These are phyloP conservation scores for Phylloporus rhodoxanthus DNA, from an alignment of 768 basidiomycete genomes.

Conservation along the genomic window DNA sequence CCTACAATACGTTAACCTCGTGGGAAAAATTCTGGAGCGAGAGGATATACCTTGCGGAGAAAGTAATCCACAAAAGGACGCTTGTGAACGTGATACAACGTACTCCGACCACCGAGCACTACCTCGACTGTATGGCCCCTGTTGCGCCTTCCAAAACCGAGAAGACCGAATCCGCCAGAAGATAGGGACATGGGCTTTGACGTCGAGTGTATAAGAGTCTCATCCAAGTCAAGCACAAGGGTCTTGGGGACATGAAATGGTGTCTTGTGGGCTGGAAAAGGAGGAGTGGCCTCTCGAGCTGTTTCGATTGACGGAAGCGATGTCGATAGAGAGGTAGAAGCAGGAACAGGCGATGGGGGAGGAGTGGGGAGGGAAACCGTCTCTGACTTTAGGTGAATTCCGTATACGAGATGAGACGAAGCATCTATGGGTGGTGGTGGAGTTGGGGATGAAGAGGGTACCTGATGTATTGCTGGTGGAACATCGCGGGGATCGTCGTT, in stretches of 20 bases:
- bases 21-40: neutral
- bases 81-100: conserved; percentile 97
- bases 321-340: conserved; percentile 7
- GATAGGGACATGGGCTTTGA: conserved; percentile 61
- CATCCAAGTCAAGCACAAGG: conserved; percentile 94
- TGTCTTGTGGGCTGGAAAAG: conserved; percentile 46
- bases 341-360: conserved; percentile 19
- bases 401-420: conserved; percentile 5
- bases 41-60: conserved; percentile 66
- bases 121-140: conserved; percentile 90
- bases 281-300: conserved; percentile 47
- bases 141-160: conserved; percentile 56
- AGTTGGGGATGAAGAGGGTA: conserved; percentile 19
- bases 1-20: conserved; percentile 44
- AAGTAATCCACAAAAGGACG: conserved; percentile 96
- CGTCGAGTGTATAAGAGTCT: conserved; percentile 97
- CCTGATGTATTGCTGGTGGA: conserved; percentile 15
- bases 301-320: conserved; percentile 18
- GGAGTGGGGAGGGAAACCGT: conserved; percentile 20
- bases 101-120: conserved; percentile 79
- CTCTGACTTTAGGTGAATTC: conserved; percentile 11
- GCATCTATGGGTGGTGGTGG: conserved; percentile 17
- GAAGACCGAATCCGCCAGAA: conserved; percentile 50
- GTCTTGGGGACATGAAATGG: conserved; percentile 87
- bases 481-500: conserved; percentile 15